Percentiles rank a stretch among this genome's conserved stretches.
These are phyloP conservation scores for Staphylotrichum longicolle DNA, from an alignment of 495 filamentous ascomycete species.

Conservation along the genomic window DNA sequence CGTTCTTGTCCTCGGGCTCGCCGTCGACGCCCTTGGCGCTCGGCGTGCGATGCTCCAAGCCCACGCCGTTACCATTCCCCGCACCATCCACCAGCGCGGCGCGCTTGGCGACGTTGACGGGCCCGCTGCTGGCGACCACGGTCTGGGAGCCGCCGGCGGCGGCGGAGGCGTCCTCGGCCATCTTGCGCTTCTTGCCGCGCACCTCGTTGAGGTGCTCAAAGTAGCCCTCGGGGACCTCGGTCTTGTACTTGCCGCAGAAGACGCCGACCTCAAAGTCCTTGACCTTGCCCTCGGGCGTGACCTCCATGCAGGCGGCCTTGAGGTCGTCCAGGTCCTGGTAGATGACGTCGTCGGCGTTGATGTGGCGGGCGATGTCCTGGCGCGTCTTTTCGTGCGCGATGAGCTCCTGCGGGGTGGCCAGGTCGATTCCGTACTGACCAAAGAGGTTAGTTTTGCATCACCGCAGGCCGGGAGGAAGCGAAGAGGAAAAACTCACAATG, in stretches of 20 bases:
- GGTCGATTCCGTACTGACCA: conserved; percentile 76
- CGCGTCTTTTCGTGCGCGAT: conserved; percentile 76
- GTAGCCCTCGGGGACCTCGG: conserved; percentile 77
- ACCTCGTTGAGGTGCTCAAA: conserved; percentile 80
- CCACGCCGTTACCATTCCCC: background rate
- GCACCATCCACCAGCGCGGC: background rate
- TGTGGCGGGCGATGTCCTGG: conserved; percentile 68
- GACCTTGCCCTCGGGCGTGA: conserved; percentile 54
- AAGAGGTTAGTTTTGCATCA: background rate
- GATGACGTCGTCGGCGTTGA: conserved; percentile 89
- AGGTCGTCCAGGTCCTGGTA: conserved; percentile 86
- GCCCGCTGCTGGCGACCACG: conserved; percentile 23
- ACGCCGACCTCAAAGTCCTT: conserved; percentile 88
- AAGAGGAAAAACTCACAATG: conserved; percentile 33
- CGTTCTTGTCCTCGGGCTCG: conserved; percentile 6
- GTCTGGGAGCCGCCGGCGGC: background rate
- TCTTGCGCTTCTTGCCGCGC: conserved; percentile 68
- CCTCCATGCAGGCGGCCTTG: conserved; percentile 73
- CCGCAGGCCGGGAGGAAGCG: background rate
- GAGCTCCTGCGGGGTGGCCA: conserved; percentile 77
- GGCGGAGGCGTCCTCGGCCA: background rate
- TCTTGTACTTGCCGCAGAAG: conserved; percentile 90
- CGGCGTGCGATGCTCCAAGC: background rate
- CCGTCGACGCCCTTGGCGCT: background rate
- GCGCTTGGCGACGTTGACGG: conserved; percentile 24